A percentile compares a stretch with the other conserved stretches of the same genome.
These are phyloP conservation scores for Alternaria conjuncta DNA, from an alignment of 2,329 filamentous ascomycete genomes.

Conservation along the genomic window DNA sequence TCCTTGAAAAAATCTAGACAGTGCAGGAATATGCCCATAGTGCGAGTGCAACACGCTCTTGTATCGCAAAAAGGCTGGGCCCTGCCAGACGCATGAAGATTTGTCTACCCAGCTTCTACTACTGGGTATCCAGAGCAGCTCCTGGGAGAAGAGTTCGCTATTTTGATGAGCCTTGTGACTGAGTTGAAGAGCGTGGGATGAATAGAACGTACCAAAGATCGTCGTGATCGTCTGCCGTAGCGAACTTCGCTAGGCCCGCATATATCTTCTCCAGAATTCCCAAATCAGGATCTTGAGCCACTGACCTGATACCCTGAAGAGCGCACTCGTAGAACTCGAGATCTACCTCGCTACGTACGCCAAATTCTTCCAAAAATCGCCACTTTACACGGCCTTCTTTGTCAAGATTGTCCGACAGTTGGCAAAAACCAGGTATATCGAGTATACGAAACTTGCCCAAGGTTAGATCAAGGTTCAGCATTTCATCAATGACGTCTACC, in stretches of 20 bases:
- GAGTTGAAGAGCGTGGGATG: background rate
- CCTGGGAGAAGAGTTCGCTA: background rate
- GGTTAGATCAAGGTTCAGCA: background rate
- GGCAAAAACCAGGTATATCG: background rate
- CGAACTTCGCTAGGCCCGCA: background rate
- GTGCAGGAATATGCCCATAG: background rate
- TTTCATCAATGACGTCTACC: background rate
- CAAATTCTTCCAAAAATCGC: slow-evolving; percentile 23
- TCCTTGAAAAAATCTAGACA: background rate
- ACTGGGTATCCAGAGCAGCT: background rate
- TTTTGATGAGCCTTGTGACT: background rate
- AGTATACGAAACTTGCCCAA: background rate
- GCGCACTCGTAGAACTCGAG: slow-evolving; percentile 16
- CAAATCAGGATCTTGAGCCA: background rate
- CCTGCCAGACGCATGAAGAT: background rate
- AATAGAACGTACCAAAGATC: background rate
- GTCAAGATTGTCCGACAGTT: background rate
- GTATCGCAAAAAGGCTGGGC: background rate
- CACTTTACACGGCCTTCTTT: background rate
- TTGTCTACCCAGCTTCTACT: background rate
- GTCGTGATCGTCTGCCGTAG: background rate
- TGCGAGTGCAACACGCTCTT: background rate
- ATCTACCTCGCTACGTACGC: slow-evolving; percentile 13
- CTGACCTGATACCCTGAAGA: background rate
- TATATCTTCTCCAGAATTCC: background rate